Evolutionary conservation across 169 alveolate species (phyloP).

Genomic region (Eimeria nieschulzi): DNA sequence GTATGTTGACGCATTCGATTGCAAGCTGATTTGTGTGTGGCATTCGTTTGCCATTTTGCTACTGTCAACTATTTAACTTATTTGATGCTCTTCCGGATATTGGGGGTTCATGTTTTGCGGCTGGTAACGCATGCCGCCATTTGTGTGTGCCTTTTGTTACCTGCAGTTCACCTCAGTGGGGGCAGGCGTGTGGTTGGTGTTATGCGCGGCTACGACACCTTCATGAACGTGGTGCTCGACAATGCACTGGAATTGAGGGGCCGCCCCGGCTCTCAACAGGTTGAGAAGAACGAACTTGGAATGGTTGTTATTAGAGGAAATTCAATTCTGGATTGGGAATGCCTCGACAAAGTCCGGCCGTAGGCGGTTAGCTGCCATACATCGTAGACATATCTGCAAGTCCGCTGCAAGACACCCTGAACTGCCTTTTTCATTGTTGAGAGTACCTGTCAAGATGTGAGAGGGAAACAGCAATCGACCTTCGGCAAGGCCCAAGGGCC

Average conservation of each 20-base stretch:
- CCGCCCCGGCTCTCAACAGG: conserved; percentile 67
- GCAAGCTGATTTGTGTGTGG: background rate
- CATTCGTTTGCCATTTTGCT: background rate
- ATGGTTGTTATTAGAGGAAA: conserved; percentile 98
- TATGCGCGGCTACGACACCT: conserved; percentile 98
- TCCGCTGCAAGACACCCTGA: no score
- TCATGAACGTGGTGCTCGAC: conserved; percentile 98
- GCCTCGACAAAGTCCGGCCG: conserved; percentile 94
- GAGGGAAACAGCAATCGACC: no score
- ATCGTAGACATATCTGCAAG: no score
- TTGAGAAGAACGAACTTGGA: conserved; percentile 93
- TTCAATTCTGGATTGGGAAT: conserved; percentile 98
- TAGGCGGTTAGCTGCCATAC: background rate
- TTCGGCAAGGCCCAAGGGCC: no score
- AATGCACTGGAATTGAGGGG: conserved; percentile 92
- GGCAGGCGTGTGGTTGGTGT: conserved; percentile 96
- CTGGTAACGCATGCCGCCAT: background rate
- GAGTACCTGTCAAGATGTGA: no score
- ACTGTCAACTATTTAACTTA: background rate
- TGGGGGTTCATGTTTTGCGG: background rate
- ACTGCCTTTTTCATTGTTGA: no score
- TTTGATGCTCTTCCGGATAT: background rate
- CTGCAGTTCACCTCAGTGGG: conserved; percentile 86
- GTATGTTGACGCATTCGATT: conserved; percentile 76
- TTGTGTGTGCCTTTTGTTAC: background rate